A percentile compares a stretch with the other conserved stretches of the same genome.
Evolutionary conservation across 176 grass and related monocot species (phyloP).

Genomic region (Bolboschoenus planiculmis): DNA sequence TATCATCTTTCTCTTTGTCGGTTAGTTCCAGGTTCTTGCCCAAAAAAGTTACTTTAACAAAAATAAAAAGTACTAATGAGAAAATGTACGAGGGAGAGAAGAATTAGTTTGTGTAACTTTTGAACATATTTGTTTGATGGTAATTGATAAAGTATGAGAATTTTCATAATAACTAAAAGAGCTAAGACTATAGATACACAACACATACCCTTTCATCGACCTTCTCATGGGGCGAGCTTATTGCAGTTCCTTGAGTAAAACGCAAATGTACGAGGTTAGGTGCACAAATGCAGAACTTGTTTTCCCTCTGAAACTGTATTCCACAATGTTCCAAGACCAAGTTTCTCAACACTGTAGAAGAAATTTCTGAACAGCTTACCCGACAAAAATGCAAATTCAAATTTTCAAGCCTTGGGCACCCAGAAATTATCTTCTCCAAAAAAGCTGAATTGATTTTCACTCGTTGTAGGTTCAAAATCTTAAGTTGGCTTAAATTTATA

Average conservation of each 20-base stretch:
- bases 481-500: constrained; percentile 8
- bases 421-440: constrained; percentile 7
- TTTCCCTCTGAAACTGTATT: neutral
- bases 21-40: neutral
- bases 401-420: neutral
- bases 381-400: constrained; percentile 18
- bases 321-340: constrained; percentile 21
- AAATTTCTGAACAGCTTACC: constrained; percentile 2
- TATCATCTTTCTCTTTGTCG: neutral
- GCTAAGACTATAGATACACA: neutral
- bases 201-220: constrained; percentile 11
- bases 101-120: neutral
- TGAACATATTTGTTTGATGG: neutral
- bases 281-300: constrained; percentile 11
- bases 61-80: neutral
- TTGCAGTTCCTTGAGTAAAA: neutral
- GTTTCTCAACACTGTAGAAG: neutral
- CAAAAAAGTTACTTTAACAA: neutral
- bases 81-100: neutral
- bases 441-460: constrained; percentile 3
- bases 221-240: neutral
- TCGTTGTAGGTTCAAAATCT: constrained; percentile 14
- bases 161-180: constrained; percentile 1
- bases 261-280: constrained; percentile 5
- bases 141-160: neutral